Conservation (phyloP, 2,329 filamentous ascomycete genomes). For the Venturia asperata region DNA sequence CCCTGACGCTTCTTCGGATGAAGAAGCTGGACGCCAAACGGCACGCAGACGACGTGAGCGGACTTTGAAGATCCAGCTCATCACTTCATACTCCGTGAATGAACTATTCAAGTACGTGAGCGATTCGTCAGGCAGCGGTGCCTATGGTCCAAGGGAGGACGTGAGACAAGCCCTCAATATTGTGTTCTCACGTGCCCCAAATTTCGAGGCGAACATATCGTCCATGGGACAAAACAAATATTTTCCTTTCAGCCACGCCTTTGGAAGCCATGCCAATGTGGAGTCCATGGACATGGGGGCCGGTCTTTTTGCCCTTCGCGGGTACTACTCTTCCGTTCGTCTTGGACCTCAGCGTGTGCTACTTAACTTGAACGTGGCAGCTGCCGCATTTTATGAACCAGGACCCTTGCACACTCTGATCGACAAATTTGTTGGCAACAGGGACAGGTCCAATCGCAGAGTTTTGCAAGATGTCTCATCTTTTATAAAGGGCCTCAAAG, state of each 20-base stretch:
- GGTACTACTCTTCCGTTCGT: conserved; percentile 56
- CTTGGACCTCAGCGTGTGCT: conserved; percentile 51
- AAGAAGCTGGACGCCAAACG: conserved; percentile 19
- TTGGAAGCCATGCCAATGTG: conserved; percentile 17
- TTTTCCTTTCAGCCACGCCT: conserved; percentile 37
- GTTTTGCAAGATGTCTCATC: background rate
- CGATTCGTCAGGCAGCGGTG: conserved; percentile 30
- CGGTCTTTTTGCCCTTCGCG: conserved; percentile 51
- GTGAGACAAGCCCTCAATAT: conserved; percentile 54
- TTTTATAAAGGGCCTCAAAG: conserved; percentile 16
- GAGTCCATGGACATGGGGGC: conserved; percentile 39
- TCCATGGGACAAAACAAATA: conserved; percentile 34
- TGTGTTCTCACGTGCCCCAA: conserved; percentile 45
- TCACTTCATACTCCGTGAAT: conserved; percentile 11
- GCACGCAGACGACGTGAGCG: conserved; percentile 1
- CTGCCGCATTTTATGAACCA: conserved; percentile 50
- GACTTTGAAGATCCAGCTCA: conserved; percentile 4
- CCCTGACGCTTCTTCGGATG: conserved; percentile 22
- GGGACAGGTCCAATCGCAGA: background rate
- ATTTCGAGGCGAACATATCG: conserved; percentile 34
- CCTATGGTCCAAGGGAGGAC: conserved; percentile 42
- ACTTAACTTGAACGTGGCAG: conserved; percentile 57
- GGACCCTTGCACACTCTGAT: conserved; percentile 34
- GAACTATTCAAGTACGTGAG: conserved; percentile 42
- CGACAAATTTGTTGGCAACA: conserved; percentile 15